Evolutionary conservation across 2,329 filamentous ascomycete genomes (phyloP), one percentile per base, ranked within the genome.

Genomic region (Aspergillus cejpii): DNA sequence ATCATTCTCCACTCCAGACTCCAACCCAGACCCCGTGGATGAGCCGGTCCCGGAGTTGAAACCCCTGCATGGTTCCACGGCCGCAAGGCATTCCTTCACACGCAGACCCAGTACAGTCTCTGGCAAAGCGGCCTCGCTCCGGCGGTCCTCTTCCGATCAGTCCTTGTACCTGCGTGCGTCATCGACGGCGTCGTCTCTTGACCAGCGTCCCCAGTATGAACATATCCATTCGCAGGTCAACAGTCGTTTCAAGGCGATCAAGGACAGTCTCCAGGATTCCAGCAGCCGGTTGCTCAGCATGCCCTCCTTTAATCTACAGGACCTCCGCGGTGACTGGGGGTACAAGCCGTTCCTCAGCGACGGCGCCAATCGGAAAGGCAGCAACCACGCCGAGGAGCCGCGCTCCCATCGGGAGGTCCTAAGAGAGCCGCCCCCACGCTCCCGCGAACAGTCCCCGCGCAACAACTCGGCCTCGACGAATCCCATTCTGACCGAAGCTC

Each of bases 221-320:
- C 75, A 92, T 64, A 81, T 94, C 10, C 80, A 83, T 34, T 85
- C 87, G 49, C 87, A 92, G 71, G 84, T 91, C 53, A 97, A 96
- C 58, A 88, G 85, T 55, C 79, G 91, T 33, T 76, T 92, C 60
- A 94, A 94, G 69, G 91, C 91, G 3, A 86, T 97, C 62, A 85
- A 83, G 60, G 90, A 96, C 62, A 94, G 85, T 60, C 80, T 87
- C 50, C 83, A 88, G 60, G 89, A 95, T 56, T 86, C 89, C 2
- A 87, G 82, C 43, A 87, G 82, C 59, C 75, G 88, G 60, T 79
- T 75, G 34, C 66, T 73, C 15, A 74, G 67, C 56, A 68, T 73
- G 58, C 70, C 71, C 3, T 68, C 56, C 40, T 64, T 75, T 43
- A 65, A 65, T 51, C 58, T 74, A 40, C 62, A 62, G 8, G 61